These are phyloP conservation scores for Cytospora chrysosperma DNA, from an alignment of 2,329 filamentous ascomycete species.

Conservation along the genomic window DNA sequence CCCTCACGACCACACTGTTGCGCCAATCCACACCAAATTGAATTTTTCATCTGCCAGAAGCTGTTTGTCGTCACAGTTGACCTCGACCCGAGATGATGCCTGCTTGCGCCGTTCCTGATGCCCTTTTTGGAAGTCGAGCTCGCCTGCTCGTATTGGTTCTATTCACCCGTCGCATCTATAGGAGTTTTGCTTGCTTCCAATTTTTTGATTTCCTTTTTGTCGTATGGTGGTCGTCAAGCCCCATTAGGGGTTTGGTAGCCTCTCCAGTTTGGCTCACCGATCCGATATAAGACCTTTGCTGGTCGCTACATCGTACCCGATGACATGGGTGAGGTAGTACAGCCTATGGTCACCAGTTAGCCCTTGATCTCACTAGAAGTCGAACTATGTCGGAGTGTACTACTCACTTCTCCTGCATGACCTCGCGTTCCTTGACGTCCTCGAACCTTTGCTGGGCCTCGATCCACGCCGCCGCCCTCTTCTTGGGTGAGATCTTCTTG, in stretches of 20 bases:
- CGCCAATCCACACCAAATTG: conserved; percentile 4
- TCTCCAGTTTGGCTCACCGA: conserved; percentile 26
- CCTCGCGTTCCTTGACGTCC: conserved; percentile 65
- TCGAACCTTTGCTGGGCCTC: conserved; percentile 74
- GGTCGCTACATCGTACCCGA: conserved; percentile 55
- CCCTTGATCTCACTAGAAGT: background rate
- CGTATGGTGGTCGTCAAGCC: conserved; percentile 16
- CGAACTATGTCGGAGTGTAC: conserved; percentile 35
- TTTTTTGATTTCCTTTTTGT: too few relatives aligned
- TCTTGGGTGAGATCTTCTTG: conserved; percentile 73
- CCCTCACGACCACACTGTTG: background rate
- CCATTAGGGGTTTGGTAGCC: background rate
- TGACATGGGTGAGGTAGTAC: conserved; percentile 49
- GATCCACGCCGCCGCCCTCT: conserved; percentile 67
- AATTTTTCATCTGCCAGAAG: conserved; percentile 1
- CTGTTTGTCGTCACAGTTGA: conserved; percentile 13
- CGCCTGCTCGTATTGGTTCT: conserved; percentile 1
- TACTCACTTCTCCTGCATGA: conserved; percentile 74
- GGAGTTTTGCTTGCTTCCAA: conserved; percentile 6
- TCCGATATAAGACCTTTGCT: conserved; percentile 48
- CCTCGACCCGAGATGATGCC: conserved; percentile 5
- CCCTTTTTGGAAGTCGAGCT: conserved; percentile 12
- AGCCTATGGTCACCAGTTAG: conserved; percentile 40
- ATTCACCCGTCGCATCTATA: conserved; percentile 5
- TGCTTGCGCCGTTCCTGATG: conserved; percentile 21